Conservation (phyloP, 305 asterid genomes). For the Petunia hybrid region DNA sequence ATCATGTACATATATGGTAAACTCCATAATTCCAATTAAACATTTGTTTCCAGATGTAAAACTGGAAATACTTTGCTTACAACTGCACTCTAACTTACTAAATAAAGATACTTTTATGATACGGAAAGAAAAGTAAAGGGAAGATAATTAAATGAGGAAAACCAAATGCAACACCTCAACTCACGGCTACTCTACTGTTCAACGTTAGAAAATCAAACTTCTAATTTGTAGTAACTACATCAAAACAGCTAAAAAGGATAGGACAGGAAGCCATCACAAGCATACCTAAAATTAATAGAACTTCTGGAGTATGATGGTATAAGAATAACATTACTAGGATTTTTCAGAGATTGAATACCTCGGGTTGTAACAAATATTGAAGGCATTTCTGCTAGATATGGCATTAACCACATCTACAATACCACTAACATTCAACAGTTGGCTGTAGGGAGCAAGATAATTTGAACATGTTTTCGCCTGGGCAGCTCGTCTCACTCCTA, state of each 20-base stretch:
- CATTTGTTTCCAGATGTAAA: neutral
- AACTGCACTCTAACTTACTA: neutral
- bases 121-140: neutral
- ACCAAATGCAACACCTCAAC: neutral
- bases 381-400: slow-evolving; percentile 57
- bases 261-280: slow-evolving; percentile 10
- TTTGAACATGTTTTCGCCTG: slow-evolving; percentile 64
- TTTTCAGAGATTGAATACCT: slow-evolving; percentile 56
- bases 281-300: neutral
- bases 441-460: slow-evolving; percentile 51
- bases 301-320: neutral
- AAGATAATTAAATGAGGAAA: neutral
- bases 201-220: neutral
- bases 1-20: neutral
- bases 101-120: neutral
- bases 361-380: slow-evolving; percentile 85
- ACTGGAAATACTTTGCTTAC: neutral
- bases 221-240: slow-evolving; percentile 15
- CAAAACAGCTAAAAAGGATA: neutral
- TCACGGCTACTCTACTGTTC: neutral
- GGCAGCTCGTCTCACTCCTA: slow-evolving; percentile 91
- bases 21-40: neutral
- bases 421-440: slow-evolving; percentile 61
- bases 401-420: slow-evolving; percentile 68
- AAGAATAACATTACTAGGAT: neutral